Evolutionary conservation across 345 rosid genomes (phyloP).

Genomic region (Eucalyptus curtisii): DNA sequence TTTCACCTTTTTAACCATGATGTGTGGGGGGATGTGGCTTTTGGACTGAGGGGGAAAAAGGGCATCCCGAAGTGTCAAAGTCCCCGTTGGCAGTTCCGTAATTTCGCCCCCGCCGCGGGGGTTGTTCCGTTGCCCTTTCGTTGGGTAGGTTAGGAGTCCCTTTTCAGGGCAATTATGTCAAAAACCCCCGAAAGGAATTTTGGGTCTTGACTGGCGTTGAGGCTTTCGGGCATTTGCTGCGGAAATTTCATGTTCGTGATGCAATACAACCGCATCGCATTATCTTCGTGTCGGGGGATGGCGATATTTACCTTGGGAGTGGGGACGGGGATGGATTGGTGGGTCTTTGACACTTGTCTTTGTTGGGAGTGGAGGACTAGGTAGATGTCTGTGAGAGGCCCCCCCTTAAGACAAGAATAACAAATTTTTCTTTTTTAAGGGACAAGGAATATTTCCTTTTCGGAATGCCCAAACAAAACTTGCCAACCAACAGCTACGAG

Average conservation of each 20-base stretch:
- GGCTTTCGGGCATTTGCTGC: neutral
- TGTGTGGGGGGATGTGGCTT: constrained; percentile 6
- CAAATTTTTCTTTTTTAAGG: neutral
- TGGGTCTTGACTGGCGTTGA: neutral
- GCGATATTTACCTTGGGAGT: neutral
- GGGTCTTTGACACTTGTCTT: neutral
- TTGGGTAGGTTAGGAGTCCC: constrained; percentile 12
- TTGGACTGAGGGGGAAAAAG: constrained; percentile 11
- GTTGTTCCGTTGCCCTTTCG: neutral
- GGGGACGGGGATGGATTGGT: neutral
- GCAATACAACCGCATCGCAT: neutral
- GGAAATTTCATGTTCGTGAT: neutral
- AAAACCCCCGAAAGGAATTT: neutral
- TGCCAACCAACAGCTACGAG: neutral
- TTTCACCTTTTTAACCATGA: constrained; percentile 22
- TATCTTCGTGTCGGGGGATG: neutral
- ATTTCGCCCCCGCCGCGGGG: neutral
- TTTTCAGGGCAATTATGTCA: constrained; percentile 28
- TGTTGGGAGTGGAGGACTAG: neutral
- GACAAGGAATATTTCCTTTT: neutral
- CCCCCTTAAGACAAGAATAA: neutral
- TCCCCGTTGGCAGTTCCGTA: neutral
- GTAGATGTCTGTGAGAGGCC: neutral
- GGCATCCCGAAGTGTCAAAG: neutral
- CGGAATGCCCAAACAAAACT: neutral